A percentile compares a stretch with the other conserved stretches of the same genome.
Conservation (phyloP, 2,329 filamentous ascomycete genomes). For the Nemania sp. region DNA sequence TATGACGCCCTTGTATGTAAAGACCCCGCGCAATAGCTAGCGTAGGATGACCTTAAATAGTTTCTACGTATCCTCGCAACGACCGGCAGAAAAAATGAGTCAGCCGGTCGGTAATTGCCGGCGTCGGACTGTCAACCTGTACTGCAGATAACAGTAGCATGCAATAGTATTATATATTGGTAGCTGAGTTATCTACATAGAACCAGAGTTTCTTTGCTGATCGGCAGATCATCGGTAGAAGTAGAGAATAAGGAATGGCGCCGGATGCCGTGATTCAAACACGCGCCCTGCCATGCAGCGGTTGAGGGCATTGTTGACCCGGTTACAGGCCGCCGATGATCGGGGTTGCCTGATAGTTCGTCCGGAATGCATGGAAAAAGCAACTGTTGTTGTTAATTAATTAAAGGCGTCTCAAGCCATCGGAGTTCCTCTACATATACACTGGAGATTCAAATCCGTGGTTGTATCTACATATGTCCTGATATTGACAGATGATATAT, state of each 20-base stretch:
- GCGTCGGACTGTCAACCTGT: no score
- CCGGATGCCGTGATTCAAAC: neutral
- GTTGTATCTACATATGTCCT: no score
- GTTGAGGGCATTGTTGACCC: neutral
- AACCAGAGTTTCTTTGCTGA: neutral
- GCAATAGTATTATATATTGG: no score
- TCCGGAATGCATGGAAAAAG: neutral
- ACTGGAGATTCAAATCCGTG: no score
- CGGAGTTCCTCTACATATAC: no score
- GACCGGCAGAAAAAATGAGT: constrained; percentile 12
- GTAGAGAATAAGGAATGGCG: constrained; percentile 30
- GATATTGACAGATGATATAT: no score
- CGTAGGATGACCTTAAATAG: neutral
- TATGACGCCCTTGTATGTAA: no score
- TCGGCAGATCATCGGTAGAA: constrained; percentile 27
- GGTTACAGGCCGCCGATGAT: neutral
- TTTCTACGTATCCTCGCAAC: no score
- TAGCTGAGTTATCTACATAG: no score
- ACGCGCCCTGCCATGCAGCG: neutral
- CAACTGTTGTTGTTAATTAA: neutral
- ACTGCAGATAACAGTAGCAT: no score
- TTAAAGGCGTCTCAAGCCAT: no score
- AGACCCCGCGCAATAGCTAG: neutral
- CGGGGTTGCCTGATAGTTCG: neutral
- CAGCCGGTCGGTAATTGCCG: neutral